Evolutionary conservation across 148 eudicot species (phyloP), one percentile per base, ranked within the genome.

Genomic region (Fallopia convolvulus): DNA sequence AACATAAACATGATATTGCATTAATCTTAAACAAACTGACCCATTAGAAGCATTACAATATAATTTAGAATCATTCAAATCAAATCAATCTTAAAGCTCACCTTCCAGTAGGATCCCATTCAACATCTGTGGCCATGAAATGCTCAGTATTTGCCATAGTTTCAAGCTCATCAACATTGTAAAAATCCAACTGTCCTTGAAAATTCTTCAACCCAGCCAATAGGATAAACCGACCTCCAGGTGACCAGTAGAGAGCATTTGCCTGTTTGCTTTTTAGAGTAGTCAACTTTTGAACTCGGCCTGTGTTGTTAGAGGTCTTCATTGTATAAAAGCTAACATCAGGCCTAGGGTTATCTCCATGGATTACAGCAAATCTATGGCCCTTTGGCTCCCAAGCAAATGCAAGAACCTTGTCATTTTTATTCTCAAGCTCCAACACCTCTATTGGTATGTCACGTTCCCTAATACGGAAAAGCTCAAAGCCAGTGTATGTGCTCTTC

Each of bases 321-420:
- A 94, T 91, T 0, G 97, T 82, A 80, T 90, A 94, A 80, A 94
- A 92, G 75, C 97, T 94, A 70, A 94, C 78, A 80, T 92, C 99
- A 23, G 97, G 97, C 87, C 90, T 89, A 9, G 96, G 96, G 81
- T 83, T 85, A 75, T 94, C 99, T 33, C 97, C 97, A 78, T 94
- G 99, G 73, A 94, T 91, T 77, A 94, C 91, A 1, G 94, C 97
- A 83, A 94, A 94, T 68, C 97, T 87, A 76, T 94, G 99, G 70
- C 97, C 99, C 82, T 94, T 94, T 75, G 99, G 97, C 83, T 94
- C 99, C 99, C 99, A 94, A 52, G 99, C 99, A 89, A 94, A 94
- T 33, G 99, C 90, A 84, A 94, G 88, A 72, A 94, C 91, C 82
- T 92, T 94, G 77, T 94, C 97, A 77, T 92, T 94, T 80, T 94